A percentile compares a stretch with the other conserved stretches of the same genome.
These are phyloP conservation scores for Xylaria bambusicola DNA, from an alignment of 495 filamentous ascomycete species.

Conservation along the genomic window DNA sequence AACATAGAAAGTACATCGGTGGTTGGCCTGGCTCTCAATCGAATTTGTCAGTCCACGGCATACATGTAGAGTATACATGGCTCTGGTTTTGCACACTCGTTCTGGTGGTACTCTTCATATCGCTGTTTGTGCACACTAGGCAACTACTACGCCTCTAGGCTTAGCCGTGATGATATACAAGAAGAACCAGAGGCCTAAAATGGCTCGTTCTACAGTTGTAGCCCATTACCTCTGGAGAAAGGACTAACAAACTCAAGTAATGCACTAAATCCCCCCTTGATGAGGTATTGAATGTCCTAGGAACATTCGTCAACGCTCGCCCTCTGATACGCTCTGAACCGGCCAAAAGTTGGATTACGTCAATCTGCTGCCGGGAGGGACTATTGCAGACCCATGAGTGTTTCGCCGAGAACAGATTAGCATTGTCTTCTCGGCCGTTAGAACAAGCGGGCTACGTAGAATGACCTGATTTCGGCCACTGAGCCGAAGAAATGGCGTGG, in stretches of 20 bases:
- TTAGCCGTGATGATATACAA: no score
- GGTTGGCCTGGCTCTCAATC: neutral
- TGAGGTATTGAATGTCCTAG: neutral
- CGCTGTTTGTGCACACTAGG: no score
- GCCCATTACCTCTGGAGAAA: no score
- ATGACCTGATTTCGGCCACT: slow-evolving; percentile 21
- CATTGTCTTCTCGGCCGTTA: slow-evolving; percentile 22
- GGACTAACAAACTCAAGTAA: no score
- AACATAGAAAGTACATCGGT: neutral
- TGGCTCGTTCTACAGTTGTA: no score
- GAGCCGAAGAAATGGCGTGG: slow-evolving; percentile 21
- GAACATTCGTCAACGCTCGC: neutral
- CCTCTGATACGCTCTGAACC: neutral
- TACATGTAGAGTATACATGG: neutral
- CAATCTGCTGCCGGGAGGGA: neutral
- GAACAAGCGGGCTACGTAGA: slow-evolving; percentile 12
- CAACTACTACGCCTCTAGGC: no score
- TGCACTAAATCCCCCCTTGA: neutral
- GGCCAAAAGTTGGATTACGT: slow-evolving; percentile 4
- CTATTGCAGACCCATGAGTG: neutral
- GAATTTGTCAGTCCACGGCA: no score
- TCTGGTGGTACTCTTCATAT: no score
- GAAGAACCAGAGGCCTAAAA: neutral
- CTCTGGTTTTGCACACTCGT: no score
- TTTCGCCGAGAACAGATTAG: slow-evolving; percentile 12